phyloP scores from a whole-genome alignment of 2,329 filamentous ascomycete genomes.

The Podosphaera xanthii region DNA sequence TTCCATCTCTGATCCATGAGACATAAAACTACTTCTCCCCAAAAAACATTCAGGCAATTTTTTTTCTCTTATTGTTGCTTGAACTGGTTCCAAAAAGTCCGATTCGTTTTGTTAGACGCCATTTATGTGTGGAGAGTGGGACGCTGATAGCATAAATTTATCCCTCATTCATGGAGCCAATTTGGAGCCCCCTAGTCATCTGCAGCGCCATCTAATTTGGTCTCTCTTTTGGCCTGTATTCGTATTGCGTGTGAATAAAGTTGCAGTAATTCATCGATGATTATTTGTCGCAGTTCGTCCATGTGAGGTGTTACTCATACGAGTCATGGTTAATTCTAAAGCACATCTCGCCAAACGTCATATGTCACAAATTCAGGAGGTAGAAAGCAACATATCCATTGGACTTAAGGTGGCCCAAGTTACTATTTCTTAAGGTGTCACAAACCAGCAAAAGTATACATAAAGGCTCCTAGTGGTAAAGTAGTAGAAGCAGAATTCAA shows the following conservation, averaged over 20 bases:
- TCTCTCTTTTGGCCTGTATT: neutral
- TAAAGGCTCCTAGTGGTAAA: no score
- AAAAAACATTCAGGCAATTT: neutral
- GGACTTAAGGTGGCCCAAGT: no score
- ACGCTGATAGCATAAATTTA: neutral
- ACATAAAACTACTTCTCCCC: neutral
- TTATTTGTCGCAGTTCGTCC: no score
- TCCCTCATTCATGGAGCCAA: neutral
- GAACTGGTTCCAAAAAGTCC: neutral
- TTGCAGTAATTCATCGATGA: neutral
- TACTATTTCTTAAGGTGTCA: no score
- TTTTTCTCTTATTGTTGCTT: neutral
- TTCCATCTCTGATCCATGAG: neutral
- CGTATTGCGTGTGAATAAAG: neutral
- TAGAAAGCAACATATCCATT: no score
- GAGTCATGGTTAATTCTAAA: no score
- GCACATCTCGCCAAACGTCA: no score
- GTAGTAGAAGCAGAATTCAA: no score
- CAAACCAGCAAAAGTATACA: no score
- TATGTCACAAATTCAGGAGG: no score
- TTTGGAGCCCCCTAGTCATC: neutral
- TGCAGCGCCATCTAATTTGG: neutral
- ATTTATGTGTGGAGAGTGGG: neutral
- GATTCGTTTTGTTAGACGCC: neutral
- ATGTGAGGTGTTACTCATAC: no score